Base-by-base conservation (phyloP, 305 asterid species). In the Fraxinus sp. region DNA sequence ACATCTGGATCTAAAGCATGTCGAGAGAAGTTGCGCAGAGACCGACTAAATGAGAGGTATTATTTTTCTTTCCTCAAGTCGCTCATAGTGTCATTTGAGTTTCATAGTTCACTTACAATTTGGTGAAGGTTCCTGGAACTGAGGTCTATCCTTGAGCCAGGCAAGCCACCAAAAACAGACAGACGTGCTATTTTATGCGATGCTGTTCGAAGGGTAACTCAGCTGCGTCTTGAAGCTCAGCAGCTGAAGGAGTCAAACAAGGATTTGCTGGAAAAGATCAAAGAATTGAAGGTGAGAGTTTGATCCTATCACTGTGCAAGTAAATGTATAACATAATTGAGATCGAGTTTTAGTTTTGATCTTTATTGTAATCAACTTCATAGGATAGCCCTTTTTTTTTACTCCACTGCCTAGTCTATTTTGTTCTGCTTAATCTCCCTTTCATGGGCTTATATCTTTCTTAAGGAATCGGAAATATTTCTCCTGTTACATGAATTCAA, bases 41-140 rank as follows among this genome's bases (percentile, higher is more conserved):
- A 84, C 59, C 74, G 74, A 72, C 83, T 85, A 32, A 87, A 87
- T 68, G 90, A 87, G 77, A 85, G 87, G 90, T 76, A 87, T 74
- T 84, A 24, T 81, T 49, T 36, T 83, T 46, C 16, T 64, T 75
- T 72, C 77, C 32, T 49, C 39, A n/a, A 18, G 80, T 77, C 24
- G 24, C 20, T 62, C 76, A 32, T 30, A 30, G 41, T 11, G 13
- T 70, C 76, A 11, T 70, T 35, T 32, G 10, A 70, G 76, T 70
- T 68, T 70, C 41, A 32, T 32, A 32, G 41, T 70, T 70, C 22
- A n/a, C 43, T 1, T 70, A 5, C 76, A 13, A 70, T 70, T 32
- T 70, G 32, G 41, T 76, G 55, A 80, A 87, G 90, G 90, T 87
- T 87, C 79, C 74, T 77, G 24, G 90, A 85, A 79, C 59, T 87